Evolutionary conservation across 345 rosid species (phyloP).

Genomic region (Salix brachista): DNA sequence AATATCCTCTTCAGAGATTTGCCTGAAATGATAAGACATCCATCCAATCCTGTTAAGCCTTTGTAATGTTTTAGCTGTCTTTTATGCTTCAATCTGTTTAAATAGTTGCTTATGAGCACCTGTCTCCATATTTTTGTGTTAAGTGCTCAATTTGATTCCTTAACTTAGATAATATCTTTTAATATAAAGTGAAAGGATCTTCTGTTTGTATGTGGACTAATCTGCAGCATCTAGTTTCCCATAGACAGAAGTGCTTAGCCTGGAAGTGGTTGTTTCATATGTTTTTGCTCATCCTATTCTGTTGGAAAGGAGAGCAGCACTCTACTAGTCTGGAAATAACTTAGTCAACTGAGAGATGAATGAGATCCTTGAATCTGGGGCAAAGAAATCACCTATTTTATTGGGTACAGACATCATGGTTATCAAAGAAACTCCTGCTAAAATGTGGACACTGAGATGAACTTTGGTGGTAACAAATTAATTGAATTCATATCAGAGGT

Average conservation of each 20-base stretch:
- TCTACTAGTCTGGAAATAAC: neutral
- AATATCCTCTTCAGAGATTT: neutral
- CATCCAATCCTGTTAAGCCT: neutral
- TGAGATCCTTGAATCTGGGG: neutral
- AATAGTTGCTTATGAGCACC: neutral
- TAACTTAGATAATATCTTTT: neutral
- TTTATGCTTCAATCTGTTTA: neutral
- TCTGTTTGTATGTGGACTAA: neutral
- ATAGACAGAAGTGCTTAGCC: neutral
- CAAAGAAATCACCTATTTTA: neutral
- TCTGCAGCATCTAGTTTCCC: neutral
- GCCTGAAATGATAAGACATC: neutral
- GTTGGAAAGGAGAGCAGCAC: neutral
- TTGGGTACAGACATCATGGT: neutral
- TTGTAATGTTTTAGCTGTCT: neutral
- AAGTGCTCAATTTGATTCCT: neutral
- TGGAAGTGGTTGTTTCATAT: neutral
- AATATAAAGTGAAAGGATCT: neutral
- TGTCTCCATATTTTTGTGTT: neutral
- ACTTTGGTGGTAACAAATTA: neutral
- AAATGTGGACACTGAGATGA: neutral
- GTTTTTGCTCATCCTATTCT: neutral
- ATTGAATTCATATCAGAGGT: neutral
- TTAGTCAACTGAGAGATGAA: neutral
- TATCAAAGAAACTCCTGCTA: neutral